phyloP scores from a whole-genome alignment of 2,329 filamentous ascomycete species.

The Botrytis deweyae region DNA sequence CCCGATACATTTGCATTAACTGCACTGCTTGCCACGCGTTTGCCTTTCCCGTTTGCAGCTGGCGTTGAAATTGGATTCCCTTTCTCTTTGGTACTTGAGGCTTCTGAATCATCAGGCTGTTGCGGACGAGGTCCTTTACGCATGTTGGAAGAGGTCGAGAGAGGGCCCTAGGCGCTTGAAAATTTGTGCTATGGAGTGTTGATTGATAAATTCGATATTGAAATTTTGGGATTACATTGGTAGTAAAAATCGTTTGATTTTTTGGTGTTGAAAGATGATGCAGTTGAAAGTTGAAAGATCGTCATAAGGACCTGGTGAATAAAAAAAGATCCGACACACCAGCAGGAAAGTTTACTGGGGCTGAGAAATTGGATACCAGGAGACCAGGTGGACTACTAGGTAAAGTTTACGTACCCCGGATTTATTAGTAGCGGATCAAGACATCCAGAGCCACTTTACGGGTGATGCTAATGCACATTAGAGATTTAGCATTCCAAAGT shows the following conservation, averaged over 20 bases:
- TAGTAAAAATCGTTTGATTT: background rate
- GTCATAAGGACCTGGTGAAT: conserved; percentile 4
- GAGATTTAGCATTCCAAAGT: background rate
- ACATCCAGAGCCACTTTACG: conserved; percentile 11
- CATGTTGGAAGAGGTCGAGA: conserved; percentile 1
- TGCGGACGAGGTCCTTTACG: conserved; percentile 33
- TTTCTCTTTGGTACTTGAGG: conserved; percentile 42
- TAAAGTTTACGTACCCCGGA: conserved; percentile 4
- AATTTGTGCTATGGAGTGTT: too few species aligned
- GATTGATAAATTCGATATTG: background rate
- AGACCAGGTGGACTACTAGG: background rate
- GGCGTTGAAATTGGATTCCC: conserved; percentile 25
- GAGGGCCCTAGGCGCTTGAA: background rate
- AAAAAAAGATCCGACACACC: conserved; percentile 11
- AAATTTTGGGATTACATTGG: background rate
- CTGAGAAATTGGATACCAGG: background rate
- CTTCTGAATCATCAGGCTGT: conserved; percentile 41
- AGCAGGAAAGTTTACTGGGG: conserved; percentile 4
- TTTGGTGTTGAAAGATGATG: conserved; percentile 6
- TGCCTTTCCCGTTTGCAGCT: conserved; percentile 36
- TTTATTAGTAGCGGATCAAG: background rate
- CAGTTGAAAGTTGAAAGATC: background rate
- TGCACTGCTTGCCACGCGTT: conserved; percentile 31
- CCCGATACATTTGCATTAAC: conserved; percentile 33
- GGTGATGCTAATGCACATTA: background rate